Base-by-base conservation (phyloP, 2,329 filamentous ascomycete species). In the Fusarium buxicola region DNA sequence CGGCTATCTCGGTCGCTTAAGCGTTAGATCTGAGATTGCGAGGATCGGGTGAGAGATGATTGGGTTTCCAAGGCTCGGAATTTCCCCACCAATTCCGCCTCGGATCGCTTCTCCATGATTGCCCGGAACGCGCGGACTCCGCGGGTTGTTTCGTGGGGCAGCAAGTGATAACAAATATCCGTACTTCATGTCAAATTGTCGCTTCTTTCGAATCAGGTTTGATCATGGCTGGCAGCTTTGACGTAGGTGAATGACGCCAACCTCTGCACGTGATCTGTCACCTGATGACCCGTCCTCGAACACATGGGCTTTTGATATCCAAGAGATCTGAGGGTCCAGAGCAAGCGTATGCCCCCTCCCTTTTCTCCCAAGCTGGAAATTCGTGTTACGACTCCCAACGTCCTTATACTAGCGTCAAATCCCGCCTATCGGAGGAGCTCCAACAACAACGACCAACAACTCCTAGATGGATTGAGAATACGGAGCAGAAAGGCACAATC, bases 21-120 rank as follows among this genome's bases (percentile, higher is more conserved):
- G 18, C n/a, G n/a, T n/a, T 24, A 55, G 62, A 63, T 65, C 62
- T 45, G 41, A 65, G 47, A 65, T 65, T 48, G 21, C 16, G 35
- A 35, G 36, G 36, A 51, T 51, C 48, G 43, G 38, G 30, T 43
- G 38, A 44, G 28, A 51, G 48, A 27, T 44, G 38, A 51, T 35
- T 35, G 27, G 18, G n/a, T 21, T 12, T 4, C n/a, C n/a, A 16
- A 18, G 25, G 12, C n/a, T 5, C 12, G 12, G 27, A 21, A 21
- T 34, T 43, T 34, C 48, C 38, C 38, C 48, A 35, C 48, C 30
- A 44, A 28, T 43, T 43, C 38, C 27, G 21, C n/a, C n/a, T 36
- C 28, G 35, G 34, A 3, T 3, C 6, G 6, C 8, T 27, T 24
- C 21, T n/a, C 8, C 49, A 21, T 36, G 13, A 16, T 30, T n/a